Conservation (phyloP, 352 stramenopile species). For the Phytophthora melonis region DNA sequence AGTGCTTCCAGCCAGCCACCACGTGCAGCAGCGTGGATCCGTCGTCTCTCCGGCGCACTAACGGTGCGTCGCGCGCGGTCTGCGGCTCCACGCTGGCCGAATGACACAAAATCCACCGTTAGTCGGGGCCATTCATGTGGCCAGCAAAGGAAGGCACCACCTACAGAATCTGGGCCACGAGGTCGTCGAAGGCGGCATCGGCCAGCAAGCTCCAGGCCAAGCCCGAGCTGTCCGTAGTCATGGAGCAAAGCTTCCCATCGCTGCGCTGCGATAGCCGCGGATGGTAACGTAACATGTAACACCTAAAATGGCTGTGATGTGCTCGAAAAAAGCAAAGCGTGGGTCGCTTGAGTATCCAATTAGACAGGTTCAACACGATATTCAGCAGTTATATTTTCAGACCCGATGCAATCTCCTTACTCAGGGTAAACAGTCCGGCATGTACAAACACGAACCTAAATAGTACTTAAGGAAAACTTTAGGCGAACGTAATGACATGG, state of each 20-base stretch:
- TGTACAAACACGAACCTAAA: too few species aligned
- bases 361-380: not conserved
- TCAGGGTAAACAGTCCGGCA: not conserved
- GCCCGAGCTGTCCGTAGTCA: conserved; percentile 4
- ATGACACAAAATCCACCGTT: conserved; percentile 14
- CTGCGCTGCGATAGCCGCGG: not conserved
- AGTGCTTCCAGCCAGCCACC: conserved; percentile 61
- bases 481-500: too few species aligned
- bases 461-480: too few species aligned
- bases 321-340: too few species aligned
- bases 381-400: not conserved
- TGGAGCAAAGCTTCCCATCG: conserved; percentile 31
- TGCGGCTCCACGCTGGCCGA: conserved; percentile 52
- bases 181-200: conserved; percentile 55
- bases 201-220: conserved; percentile 39
- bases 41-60: conserved; percentile 38
- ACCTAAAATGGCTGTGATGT: not conserved
- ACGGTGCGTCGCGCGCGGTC: conserved; percentile 35
- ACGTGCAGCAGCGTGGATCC: conserved; percentile 69
- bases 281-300: not conserved
- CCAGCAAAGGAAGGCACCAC: conserved; percentile 9
- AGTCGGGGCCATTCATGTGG: conserved; percentile 1
- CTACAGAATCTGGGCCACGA: conserved; percentile 64
- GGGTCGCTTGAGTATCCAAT: not conserved
- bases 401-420: not conserved